These are phyloP conservation scores for Yarrowia bubula DNA, from an alignment of 805 yeast species.

Conservation along the genomic window DNA sequence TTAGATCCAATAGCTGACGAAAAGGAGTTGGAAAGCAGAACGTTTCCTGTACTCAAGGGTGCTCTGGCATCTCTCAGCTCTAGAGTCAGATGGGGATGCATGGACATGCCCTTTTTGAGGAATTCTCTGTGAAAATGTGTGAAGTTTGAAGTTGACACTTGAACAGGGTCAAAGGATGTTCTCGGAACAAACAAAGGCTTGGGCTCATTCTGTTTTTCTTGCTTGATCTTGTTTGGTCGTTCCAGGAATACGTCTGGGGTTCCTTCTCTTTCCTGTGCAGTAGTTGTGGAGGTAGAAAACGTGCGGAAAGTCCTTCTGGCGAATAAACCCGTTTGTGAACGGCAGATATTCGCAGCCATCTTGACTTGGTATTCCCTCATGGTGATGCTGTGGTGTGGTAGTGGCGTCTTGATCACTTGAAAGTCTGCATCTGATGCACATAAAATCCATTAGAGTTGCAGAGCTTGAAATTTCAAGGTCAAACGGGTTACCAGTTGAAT, in stretches of 20 bases:
- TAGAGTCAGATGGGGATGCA: slow-evolving; percentile 67
- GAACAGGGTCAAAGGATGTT: background rate
- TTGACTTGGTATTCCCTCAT: slow-evolving; percentile 4
- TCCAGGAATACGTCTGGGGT: background rate
- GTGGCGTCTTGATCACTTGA: background rate
- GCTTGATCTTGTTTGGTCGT: background rate
- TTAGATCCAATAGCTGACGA: slow-evolving; percentile 11
- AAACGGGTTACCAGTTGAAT: too few relatives aligned
- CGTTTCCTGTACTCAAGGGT: slow-evolving; percentile 79
- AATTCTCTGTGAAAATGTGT: slow-evolving; percentile 25
- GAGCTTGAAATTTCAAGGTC: background rate
- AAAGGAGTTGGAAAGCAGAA: slow-evolving; percentile 54
- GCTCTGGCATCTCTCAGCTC: slow-evolving; percentile 90
- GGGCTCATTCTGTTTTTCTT: background rate
- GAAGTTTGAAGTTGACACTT: slow-evolving; percentile 8
- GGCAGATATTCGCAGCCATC: background rate
- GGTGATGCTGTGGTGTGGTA: background rate
- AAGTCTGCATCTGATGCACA: slow-evolving; percentile 17
- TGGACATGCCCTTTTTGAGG: slow-evolving; percentile 20
- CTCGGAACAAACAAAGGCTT: background rate
- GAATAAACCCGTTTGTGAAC: background rate
- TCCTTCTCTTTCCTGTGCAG: background rate
- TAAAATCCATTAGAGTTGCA: background rate
- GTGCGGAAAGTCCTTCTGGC: background rate
- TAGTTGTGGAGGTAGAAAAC: background rate